Base-by-base conservation (phyloP, 2,329 filamentous ascomycete genomes). In the Fusarium annulatum region DNA sequence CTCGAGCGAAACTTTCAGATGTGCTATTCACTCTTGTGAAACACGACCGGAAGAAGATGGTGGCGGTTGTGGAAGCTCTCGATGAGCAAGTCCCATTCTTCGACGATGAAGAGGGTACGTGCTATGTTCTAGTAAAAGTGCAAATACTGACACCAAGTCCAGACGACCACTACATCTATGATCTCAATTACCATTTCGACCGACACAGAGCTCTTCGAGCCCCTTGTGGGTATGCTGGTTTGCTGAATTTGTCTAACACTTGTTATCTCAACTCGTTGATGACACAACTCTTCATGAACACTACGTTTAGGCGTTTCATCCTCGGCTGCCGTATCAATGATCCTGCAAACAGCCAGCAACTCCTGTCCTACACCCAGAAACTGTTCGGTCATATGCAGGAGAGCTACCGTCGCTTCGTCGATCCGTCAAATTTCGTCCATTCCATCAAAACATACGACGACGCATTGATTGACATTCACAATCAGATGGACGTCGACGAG, bases 401-500 rank as follows among this genome's bases (percentile, higher is more conserved):
- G 74, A 94, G 92, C 56, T 92, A 92, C 74, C 88, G 88, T 41
- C 93, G 92, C 73, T 92, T 86, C 66, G 88, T 95, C 26, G 93
- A 96, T 70, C 93, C 96, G 0, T 86, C 88, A 57, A 86, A 86
- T 4, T 91, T 97, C 71, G 93, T 96, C 19, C 86, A 87, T 39
- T 92, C 90, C 45, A 94, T 98, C 77, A 92, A 90, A 76, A 96
- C 93, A 1, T 96, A 95, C 65, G 94, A 97, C 41, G 93, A 95
- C 65, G 88, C 91, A 5, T 87, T 89, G 21, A 97, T 99, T 71
- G 95, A 98, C 81, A 92, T 97, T 33, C 90, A 92, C 63, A 90
- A 93, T 67, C 96, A 99, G 81, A 98, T 99, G 94, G 96, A 99
- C 80, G 96, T 98, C 9, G 96, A 98, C 76, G 95, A 98, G 80